phyloP scores from a whole-genome alignment of 2,329 filamentous ascomycete species.

The Venturiaceae sp. region DNA sequence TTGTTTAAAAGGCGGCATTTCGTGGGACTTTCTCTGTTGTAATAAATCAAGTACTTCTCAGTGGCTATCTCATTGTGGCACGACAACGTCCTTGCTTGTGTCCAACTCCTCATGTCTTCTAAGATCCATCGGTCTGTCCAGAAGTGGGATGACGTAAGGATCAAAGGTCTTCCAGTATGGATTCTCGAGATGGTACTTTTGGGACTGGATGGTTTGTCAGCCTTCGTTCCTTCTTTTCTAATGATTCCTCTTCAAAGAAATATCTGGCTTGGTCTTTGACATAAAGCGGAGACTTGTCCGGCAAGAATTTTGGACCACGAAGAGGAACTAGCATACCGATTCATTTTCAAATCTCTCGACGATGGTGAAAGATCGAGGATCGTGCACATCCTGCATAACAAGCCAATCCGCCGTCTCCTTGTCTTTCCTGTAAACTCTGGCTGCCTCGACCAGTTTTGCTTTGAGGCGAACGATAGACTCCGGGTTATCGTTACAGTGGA shows the following conservation, averaged over 20 bases:
- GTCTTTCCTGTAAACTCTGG: slow-evolving; percentile 61
- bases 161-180: slow-evolving; percentile 71
- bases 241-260: not conserved
- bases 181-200: slow-evolving; percentile 43
- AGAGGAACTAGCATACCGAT: slow-evolving; percentile 33
- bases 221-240: not conserved
- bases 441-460: slow-evolving; percentile 66
- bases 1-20: too few species aligned
- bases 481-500: slow-evolving; percentile 56
- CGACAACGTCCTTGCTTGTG: slow-evolving; percentile 29
- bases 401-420: slow-evolving; percentile 61
- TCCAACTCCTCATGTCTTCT: slow-evolving; percentile 59
- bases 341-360: slow-evolving; percentile 65
- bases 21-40: too few species aligned
- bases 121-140: slow-evolving; percentile 61
- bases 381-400: slow-evolving; percentile 65
- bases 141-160: slow-evolving; percentile 59
- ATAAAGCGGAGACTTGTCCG: not conserved
- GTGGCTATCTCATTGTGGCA: not conserved
- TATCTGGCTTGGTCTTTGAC: too few species aligned
- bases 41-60: too few species aligned
- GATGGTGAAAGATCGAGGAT: slow-evolving; percentile 62
- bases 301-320: not conserved
- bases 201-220: slow-evolving; percentile 15
- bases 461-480: slow-evolving; percentile 56